These are phyloP conservation scores for Theobroma grandiflorum DNA, from an alignment of 441 rosid species.

Conservation along the genomic window DNA sequence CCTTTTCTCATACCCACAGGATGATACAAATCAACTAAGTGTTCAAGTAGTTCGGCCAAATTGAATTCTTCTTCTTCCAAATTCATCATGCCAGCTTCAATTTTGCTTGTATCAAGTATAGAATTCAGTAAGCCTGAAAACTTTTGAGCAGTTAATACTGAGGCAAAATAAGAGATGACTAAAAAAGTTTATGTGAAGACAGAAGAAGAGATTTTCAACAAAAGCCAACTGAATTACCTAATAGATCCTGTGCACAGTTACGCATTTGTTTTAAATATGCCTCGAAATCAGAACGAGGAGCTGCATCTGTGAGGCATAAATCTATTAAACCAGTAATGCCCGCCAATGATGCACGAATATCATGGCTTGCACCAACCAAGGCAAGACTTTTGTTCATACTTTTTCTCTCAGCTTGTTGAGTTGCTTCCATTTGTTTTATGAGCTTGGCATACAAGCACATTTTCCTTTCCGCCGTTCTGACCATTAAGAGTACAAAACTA, in stretches of 20 bases:
- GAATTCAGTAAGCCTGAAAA: constrained; percentile 65
- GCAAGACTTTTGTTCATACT: constrained; percentile 81
- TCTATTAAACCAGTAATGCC: constrained; percentile 66
- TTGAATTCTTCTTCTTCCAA: constrained; percentile 76
- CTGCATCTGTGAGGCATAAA: constrained; percentile 46
- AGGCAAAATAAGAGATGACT: neutral
- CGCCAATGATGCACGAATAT: constrained; percentile 71
- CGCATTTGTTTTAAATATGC: constrained; percentile 54
- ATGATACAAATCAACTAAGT: constrained; percentile 63
- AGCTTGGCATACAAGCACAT: constrained; percentile 53
- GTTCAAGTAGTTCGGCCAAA: constrained; percentile 64
- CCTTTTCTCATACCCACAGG: constrained; percentile 67
- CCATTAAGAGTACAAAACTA: constrained; percentile 46
- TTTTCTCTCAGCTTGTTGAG: constrained; percentile 83
- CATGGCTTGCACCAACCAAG: constrained; percentile 83
- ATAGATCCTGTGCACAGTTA: constrained; percentile 57
- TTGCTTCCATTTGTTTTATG: constrained; percentile 80
- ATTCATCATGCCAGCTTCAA: constrained; percentile 84
- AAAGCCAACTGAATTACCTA: constrained; percentile 48
- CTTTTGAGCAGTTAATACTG: neutral
- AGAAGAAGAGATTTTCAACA: neutral
- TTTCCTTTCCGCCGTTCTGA: constrained; percentile 49
- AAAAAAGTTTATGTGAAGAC: neutral
- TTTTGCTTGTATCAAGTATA: constrained; percentile 80
- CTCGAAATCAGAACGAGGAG: constrained; percentile 49